Evolutionary conservation across 139 green algal genomes (phyloP).

Genomic region (Asterochloris sp.): DNA sequence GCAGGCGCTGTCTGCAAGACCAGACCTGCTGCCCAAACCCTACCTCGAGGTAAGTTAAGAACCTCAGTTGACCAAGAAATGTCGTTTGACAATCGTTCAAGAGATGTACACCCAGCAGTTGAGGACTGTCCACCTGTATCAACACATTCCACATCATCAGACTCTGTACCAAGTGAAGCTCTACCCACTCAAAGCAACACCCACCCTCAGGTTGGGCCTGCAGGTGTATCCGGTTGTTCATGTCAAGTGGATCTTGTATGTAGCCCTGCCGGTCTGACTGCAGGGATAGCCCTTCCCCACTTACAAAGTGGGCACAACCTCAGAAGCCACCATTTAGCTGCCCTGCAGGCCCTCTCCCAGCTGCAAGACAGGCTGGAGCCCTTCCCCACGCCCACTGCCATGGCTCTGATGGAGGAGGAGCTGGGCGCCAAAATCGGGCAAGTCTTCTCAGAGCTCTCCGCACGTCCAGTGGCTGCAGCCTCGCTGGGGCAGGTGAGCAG

Average conservation of each 20-base stretch:
- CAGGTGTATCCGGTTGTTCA: no score
- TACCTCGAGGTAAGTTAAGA: slow-evolving; percentile 50
- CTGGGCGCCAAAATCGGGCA: slow-evolving; percentile 57
- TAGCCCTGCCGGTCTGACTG: no score
- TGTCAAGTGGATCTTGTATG: no score
- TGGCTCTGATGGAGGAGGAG: slow-evolving; percentile 80
- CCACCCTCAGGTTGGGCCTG: no score
- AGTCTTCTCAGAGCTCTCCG: slow-evolving; percentile 62
- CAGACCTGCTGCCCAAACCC: slow-evolving; percentile 61
- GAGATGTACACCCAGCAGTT: no score
- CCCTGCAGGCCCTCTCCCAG: slow-evolving; percentile 64
- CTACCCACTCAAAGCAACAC: no score
- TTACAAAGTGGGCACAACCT: neutral
- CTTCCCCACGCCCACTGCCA: slow-evolving; percentile 37
- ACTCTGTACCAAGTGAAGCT: no score
- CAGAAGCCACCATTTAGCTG: slow-evolving; percentile 46
- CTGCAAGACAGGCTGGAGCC: slow-evolving; percentile 66
- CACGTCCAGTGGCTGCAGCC: slow-evolving; percentile 79
- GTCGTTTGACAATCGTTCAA: no score
- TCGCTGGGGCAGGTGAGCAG: slow-evolving; percentile 76
- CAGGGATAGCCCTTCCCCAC: neutral
- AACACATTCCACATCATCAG: no score
- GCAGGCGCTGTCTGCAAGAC: slow-evolving; percentile 57
- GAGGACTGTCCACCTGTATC: no score
- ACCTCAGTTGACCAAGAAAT: no score